phyloP scores from a whole-genome alignment of 106 monocot species.

The Apostasia ramifera region DNA sequence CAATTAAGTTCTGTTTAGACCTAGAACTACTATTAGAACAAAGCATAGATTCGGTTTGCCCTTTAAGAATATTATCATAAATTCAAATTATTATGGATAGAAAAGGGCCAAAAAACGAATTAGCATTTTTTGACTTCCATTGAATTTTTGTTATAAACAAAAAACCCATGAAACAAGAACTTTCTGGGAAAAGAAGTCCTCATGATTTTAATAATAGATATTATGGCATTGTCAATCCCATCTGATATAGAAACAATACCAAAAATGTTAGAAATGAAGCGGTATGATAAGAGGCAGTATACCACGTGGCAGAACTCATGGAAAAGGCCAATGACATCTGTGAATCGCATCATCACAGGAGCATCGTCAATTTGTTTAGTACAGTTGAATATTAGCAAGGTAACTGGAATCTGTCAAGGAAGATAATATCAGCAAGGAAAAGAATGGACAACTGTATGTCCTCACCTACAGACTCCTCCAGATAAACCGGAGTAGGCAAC shows the following conservation, averaged over 20 bases:
- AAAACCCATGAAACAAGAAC: background rate
- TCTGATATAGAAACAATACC: background rate
- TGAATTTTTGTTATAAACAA: background rate
- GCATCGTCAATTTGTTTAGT: constrained; percentile 60
- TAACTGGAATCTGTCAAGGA: constrained; percentile 55
- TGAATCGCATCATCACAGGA: constrained; percentile 49
- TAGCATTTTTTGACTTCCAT: too few species aligned
- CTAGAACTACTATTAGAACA: too few species aligned
- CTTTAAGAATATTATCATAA: too few species aligned
- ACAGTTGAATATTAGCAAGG: constrained; percentile 59
- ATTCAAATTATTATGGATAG: too few species aligned
- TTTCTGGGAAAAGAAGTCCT: background rate
- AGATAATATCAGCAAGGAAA: background rate
- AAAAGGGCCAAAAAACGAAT: too few species aligned
- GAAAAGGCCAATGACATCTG: constrained; percentile 79
- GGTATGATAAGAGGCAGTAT: background rate
- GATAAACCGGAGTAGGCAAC: too few species aligned
- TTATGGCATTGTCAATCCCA: background rate
- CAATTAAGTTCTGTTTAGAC: too few species aligned
- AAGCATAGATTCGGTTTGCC: too few species aligned
- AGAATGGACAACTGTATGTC: too few species aligned
- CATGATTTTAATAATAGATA: background rate
- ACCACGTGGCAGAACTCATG: constrained; percentile 98
- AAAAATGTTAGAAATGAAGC: background rate
- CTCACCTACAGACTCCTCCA: too few species aligned